Evolutionary conservation across 345 rosid species (phyloP), one percentile per base, ranked within the genome.

Genomic region (Trapa bicornis): DNA sequence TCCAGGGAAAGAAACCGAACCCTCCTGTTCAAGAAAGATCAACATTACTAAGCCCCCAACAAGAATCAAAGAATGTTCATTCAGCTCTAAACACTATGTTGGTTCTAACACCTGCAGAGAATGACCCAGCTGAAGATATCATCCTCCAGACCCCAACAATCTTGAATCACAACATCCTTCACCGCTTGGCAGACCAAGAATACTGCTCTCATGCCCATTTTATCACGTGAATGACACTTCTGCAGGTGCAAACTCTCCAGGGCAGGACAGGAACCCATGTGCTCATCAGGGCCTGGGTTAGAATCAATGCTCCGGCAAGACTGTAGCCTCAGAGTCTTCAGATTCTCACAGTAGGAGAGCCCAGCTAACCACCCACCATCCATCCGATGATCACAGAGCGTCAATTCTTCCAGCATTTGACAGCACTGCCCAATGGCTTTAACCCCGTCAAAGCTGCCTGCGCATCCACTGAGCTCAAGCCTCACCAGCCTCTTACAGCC

Each of bases 351-450:
- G 61, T 85, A 95, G 1, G 83, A 72, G 60, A 95, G 85, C 16
- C 84, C 99, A 43, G 83, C 87, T 80, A 91, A 58, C 99, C 99
- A 95, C 1, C 99, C 98, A 39, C 79, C 83, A 63, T 87, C 98
- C 99, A 95, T 89, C 77, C 85, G 77, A 71, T 95, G 98, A 86
- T 91, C 89, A 71, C 72, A 77, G 66, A 95, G 67, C 22, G 86
- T 80, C 74, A 95, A 77, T 61, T 95, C 98, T 80, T 91, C 99
- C 2, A 91, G 88, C 99, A 95, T 89, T 70, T 85, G 92, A 70
- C 99, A 95, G 64, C 97, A 91, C 72, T 86, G 87, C 5, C 96
- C 99, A 3, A 95, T 84, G 6, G 97, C 99, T 65, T 89, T 95
- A 54, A 91, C 81, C 82, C 98, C 99, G 69, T 87, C 96, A 35